A percentile compares a stretch with the other conserved stretches of the same genome.
Conservation (phyloP, 2,329 filamentous ascomycete species). For the Fusarium pseudocircinatum region DNA sequence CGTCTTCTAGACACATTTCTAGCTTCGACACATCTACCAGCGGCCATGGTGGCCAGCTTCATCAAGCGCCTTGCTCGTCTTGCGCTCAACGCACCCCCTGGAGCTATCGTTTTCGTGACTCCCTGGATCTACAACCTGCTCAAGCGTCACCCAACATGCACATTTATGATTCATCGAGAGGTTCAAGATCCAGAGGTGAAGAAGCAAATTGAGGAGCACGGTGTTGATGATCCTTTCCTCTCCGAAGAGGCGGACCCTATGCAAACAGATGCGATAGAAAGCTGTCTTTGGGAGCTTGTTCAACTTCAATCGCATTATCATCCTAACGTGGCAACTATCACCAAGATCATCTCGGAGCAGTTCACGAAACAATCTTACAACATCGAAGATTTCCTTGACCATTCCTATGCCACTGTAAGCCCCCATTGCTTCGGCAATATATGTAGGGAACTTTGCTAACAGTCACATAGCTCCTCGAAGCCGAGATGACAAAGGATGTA, state of each 20-base stretch:
- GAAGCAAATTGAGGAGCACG: slow-evolving; percentile 67
- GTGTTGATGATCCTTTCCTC: slow-evolving; percentile 78
- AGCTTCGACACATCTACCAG: slow-evolving; percentile 89
- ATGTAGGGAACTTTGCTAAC: neutral
- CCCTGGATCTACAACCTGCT: slow-evolving; percentile 97
- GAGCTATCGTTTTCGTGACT: slow-evolving; percentile 86
- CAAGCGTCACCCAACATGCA: slow-evolving; percentile 87
- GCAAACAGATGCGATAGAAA: slow-evolving; percentile 87
- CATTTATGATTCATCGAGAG: slow-evolving; percentile 93
- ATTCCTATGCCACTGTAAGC: slow-evolving; percentile 85
- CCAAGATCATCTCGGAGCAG: slow-evolving; percentile 93
- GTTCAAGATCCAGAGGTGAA: slow-evolving; percentile 66
- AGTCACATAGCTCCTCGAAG: slow-evolving; percentile 75
- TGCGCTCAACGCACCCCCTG: slow-evolving; percentile 86
- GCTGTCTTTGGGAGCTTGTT: slow-evolving; percentile 93
- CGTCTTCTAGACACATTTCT: slow-evolving; percentile 91
- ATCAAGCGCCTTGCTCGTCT: slow-evolving; percentile 91
- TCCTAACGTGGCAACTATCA: slow-evolving; percentile 93
- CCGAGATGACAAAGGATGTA: slow-evolving; percentile 82
- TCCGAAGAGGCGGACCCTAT: slow-evolving; percentile 82
- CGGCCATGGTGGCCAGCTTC: slow-evolving; percentile 90
- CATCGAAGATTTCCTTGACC: slow-evolving; percentile 96
- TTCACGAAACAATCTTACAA: slow-evolving; percentile 97
- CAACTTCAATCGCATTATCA: slow-evolving; percentile 94
- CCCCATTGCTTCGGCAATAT: neutral